phyloP scores from a whole-genome alignment of 257 asterid genomes.

The Orobanche coerulescens region DNA sequence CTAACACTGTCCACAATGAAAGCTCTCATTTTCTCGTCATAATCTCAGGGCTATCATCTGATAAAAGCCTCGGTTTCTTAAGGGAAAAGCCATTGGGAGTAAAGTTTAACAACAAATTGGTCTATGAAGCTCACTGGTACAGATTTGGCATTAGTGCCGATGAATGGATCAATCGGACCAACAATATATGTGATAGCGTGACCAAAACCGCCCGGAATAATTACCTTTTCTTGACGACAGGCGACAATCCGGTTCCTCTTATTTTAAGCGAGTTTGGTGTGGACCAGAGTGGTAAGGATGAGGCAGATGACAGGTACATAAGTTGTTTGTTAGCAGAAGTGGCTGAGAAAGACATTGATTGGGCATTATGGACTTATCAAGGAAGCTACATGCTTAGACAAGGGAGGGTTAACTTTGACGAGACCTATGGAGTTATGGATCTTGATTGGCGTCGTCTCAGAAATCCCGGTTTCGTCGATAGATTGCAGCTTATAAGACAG shows the following conservation, averaged over 20 bases:
- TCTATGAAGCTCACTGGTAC: conserved; percentile 73
- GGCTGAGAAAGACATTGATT: not conserved
- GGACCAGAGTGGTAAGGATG: not conserved
- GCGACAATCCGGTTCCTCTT: not conserved
- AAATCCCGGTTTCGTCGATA: not conserved
- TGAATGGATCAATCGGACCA: conserved; percentile 28
- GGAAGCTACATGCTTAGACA: not conserved
- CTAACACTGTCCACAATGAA: conserved; percentile 34
- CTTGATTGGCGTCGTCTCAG: not conserved
- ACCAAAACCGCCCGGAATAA: conserved; percentile 20
- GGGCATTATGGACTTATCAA: not conserved
- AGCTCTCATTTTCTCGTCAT: conserved; percentile 48
- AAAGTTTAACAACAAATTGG: conserved; percentile 35
- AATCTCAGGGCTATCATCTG: conserved; percentile 52
- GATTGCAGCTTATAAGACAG: not conserved
- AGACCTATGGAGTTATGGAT: not conserved
- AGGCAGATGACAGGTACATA: not conserved
- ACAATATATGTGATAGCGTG: conserved; percentile 21
- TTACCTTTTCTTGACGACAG: conserved; percentile 27
- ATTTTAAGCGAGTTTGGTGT: not conserved
- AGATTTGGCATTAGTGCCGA: conserved; percentile 20
- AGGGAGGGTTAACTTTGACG: not conserved
- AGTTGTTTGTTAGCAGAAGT: not conserved
- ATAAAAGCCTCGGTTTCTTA: conserved; percentile 33
- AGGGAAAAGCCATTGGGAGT: conserved; percentile 23